These are phyloP conservation scores for Luffa acutangula DNA, from an alignment of 306 rosid genomes.

Conservation along the genomic window DNA sequence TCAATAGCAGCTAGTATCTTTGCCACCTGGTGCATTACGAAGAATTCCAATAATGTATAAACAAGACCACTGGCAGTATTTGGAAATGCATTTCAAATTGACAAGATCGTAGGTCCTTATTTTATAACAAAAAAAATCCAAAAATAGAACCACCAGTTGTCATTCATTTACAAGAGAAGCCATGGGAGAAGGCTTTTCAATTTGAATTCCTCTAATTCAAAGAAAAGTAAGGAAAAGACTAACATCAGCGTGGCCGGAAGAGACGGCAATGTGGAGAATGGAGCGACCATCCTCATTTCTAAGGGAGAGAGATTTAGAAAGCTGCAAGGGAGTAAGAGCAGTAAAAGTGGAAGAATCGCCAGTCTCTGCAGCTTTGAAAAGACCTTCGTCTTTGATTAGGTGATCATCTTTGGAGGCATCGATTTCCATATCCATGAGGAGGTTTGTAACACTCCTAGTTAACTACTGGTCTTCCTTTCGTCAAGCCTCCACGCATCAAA, in stretches of 20 bases:
- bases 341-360: slow-evolving; percentile 46
- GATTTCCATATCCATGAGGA: slow-evolving; percentile 42
- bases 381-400: slow-evolving; percentile 28
- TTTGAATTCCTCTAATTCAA: neutral
- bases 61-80: neutral
- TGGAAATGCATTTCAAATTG: neutral
- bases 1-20: slow-evolving; percentile 41
- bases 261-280: slow-evolving; percentile 69
- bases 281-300: slow-evolving; percentile 80
- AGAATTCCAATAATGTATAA: neutral
- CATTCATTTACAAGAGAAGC: neutral
- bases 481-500: too few species aligned
- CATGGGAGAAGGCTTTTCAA: neutral
- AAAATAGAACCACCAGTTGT: neutral
- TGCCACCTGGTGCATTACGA: slow-evolving; percentile 38
- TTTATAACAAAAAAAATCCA: neutral
- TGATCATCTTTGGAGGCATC: slow-evolving; percentile 26
- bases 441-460: neutral
- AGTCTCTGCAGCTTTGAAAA: slow-evolving; percentile 69
- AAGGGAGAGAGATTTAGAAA: slow-evolving; percentile 43
- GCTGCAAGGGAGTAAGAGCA: slow-evolving; percentile 29
- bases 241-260: slow-evolving; percentile 64
- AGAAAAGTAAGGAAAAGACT: neutral
- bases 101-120: neutral
- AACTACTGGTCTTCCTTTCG: too few species aligned